A percentile compares a stretch with the other conserved stretches of the same genome.
Evolutionary conservation across 352 stramenopile genomes (phyloP).

Genomic region (Phytophthora pinifolia): DNA sequence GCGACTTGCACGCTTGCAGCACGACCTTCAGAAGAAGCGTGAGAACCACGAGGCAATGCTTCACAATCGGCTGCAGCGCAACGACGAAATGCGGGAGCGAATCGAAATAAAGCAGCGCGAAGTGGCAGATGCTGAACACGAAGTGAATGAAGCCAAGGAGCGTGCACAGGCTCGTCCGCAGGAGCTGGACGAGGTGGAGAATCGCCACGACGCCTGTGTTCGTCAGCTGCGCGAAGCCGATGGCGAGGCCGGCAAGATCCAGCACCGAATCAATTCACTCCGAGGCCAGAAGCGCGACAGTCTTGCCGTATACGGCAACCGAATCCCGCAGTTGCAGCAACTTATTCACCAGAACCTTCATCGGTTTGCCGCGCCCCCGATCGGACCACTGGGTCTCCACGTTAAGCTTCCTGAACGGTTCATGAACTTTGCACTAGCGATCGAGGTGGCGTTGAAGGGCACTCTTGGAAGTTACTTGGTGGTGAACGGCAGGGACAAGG

Average conservation of each 20-base stretch:
- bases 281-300: constrained; percentile 57
- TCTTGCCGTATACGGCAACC: constrained; percentile 65
- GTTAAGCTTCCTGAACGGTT: constrained; percentile 70
- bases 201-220: constrained; percentile 56
- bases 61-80: constrained; percentile 53
- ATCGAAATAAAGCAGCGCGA: constrained; percentile 55
- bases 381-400: constrained; percentile 72
- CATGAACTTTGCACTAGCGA: constrained; percentile 69
- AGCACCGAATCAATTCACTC: constrained; percentile 51
- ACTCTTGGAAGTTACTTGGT: constrained; percentile 79
- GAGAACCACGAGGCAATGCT: constrained; percentile 59
- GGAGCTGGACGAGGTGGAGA: constrained; percentile 57
- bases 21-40: constrained; percentile 55
- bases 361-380: constrained; percentile 62
- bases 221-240: constrained; percentile 61
- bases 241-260: constrained; percentile 41
- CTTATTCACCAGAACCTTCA: constrained; percentile 73
- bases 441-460: constrained; percentile 75
- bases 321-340: constrained; percentile 70
- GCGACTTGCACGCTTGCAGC: constrained; percentile 49
- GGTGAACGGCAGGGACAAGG: constrained; percentile 75
- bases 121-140: constrained; percentile 35
- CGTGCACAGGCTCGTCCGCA: constrained; percentile 24
- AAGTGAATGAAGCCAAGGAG: constrained; percentile 43
- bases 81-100: constrained; percentile 55